These are phyloP conservation scores for Rhamnella rubrinervis DNA, from an alignment of 331 rosid genomes.

Conservation along the genomic window DNA sequence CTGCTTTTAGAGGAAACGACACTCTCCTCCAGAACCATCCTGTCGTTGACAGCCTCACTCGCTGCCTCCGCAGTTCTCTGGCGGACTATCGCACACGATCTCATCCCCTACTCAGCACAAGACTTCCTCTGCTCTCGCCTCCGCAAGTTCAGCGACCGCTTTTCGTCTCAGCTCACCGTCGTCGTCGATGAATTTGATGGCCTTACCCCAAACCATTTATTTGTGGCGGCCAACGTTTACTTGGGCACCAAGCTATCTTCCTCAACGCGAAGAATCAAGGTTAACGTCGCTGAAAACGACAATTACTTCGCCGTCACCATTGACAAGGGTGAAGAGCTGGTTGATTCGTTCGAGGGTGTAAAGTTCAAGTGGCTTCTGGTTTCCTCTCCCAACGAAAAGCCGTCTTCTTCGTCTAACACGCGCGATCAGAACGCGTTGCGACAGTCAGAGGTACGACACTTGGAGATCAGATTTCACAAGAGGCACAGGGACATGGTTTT, in stretches of 20 bases:
- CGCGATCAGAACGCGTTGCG: slow-evolving; percentile 10
- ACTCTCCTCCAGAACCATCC: slow-evolving; percentile 26
- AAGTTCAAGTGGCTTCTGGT: slow-evolving; percentile 50
- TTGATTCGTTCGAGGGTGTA: slow-evolving; percentile 39
- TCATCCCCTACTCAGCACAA: slow-evolving; percentile 35
- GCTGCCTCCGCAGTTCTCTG: slow-evolving; percentile 42
- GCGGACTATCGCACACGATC: slow-evolving; percentile 32
- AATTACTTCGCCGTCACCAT: slow-evolving; percentile 30
- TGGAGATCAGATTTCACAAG: slow-evolving; percentile 48
- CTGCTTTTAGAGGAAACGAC: slow-evolving; percentile 23
- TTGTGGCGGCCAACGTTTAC: slow-evolving; percentile 44
- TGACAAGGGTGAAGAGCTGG: slow-evolving; percentile 39
- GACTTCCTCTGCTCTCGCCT: slow-evolving; percentile 25
- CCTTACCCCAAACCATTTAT: slow-evolving; percentile 46
- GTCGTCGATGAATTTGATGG: slow-evolving; percentile 52
- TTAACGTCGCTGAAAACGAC: slow-evolving; percentile 42
- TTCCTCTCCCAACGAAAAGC: slow-evolving; percentile 19
- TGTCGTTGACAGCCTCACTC: slow-evolving; percentile 43
- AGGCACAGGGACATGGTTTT: slow-evolving; percentile 43
- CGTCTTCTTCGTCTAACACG: neutral
- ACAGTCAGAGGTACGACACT: slow-evolving; percentile 34
- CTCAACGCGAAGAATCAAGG: slow-evolving; percentile 29
- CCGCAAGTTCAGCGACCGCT: slow-evolving; percentile 23
- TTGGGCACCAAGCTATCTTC: slow-evolving; percentile 36
- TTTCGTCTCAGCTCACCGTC: slow-evolving; percentile 38